phyloP scores from a whole-genome alignment of 441 rosid species.

The Sinapis alba region DNA sequence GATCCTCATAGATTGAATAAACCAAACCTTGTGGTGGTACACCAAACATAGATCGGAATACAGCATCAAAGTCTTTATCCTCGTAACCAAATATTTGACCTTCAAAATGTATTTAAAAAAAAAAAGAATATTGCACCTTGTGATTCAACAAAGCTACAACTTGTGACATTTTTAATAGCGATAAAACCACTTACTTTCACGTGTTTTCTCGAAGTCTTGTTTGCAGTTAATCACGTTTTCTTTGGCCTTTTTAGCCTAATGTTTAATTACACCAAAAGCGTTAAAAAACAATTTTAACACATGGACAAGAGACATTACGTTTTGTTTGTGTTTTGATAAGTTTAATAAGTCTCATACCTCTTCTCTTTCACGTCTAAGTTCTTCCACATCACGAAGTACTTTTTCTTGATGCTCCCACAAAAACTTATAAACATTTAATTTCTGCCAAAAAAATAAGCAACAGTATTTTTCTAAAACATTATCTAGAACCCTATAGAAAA shows the following conservation, averaged over 20 bases:
- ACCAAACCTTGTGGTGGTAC: constrained; percentile 42
- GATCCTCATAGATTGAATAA: constrained; percentile 57
- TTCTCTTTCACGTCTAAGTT: constrained; percentile 31
- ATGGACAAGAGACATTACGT: constrained; percentile 9
- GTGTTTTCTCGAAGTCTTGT: constrained; percentile 32
- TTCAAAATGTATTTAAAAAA: too few relatives aligned
- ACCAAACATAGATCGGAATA: constrained; percentile 59
- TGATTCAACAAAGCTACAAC: background rate
- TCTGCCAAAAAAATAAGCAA: background rate
- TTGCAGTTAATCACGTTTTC: constrained; percentile 40
- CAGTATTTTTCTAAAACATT: background rate
- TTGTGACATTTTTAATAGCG: background rate
- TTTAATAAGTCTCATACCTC: constrained; percentile 38
- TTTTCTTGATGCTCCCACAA: constrained; percentile 33
- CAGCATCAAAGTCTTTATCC: constrained; percentile 45
- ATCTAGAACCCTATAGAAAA: too few relatives aligned
- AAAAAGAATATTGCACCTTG: background rate
- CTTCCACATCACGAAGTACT: constrained; percentile 25
- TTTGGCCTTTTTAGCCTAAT: constrained; percentile 34
- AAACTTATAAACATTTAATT: constrained; percentile 28
- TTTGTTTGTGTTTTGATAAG: constrained; percentile 11
- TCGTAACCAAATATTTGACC: constrained; percentile 54
- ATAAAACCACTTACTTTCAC: constrained; percentile 53
- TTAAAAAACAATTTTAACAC: constrained; percentile 1
- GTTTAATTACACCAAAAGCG: background rate